A percentile compares a stretch with the other conserved stretches of the same genome.
phyloP scores from a whole-genome alignment of 331 rosid species.

The Acacia concinna region DNA sequence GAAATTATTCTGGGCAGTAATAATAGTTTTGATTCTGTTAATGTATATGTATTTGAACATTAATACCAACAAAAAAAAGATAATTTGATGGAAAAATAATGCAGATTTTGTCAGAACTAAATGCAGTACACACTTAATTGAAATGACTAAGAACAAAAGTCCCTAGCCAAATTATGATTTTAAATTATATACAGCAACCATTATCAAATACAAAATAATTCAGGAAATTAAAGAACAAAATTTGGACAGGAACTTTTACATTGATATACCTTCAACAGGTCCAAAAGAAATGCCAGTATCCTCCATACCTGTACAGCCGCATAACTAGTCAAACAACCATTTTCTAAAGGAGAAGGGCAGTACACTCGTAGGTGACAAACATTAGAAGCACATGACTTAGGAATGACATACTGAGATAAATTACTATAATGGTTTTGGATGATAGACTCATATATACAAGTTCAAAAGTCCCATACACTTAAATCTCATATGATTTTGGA shows the following conservation, averaged over 20 bases:
- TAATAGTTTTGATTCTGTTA: background rate
- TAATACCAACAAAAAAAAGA: background rate
- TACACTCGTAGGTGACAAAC: background rate
- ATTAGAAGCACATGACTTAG: background rate
- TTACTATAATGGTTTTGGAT: background rate
- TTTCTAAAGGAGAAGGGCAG: background rate
- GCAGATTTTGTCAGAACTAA: background rate
- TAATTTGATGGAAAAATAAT: background rate
- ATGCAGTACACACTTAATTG: background rate
- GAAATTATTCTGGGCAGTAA: background rate
- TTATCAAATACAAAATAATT: background rate
- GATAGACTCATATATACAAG: background rate
- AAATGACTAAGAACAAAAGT: background rate
- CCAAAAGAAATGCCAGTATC: constrained; percentile 52
- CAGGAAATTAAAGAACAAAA: background rate
- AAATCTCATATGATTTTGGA: background rate
- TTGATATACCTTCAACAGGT: constrained; percentile 59
- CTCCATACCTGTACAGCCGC: constrained; percentile 52
- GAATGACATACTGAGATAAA: background rate
- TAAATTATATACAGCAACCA: background rate
- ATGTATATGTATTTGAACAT: background rate
- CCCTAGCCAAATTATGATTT: background rate
- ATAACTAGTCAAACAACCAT: constrained; percentile 18
- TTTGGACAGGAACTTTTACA: background rate
- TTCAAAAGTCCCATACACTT: background rate